Conservation (phyloP, 2,329 filamentous ascomycete species). For the Diaporthe caulivora region DNA sequence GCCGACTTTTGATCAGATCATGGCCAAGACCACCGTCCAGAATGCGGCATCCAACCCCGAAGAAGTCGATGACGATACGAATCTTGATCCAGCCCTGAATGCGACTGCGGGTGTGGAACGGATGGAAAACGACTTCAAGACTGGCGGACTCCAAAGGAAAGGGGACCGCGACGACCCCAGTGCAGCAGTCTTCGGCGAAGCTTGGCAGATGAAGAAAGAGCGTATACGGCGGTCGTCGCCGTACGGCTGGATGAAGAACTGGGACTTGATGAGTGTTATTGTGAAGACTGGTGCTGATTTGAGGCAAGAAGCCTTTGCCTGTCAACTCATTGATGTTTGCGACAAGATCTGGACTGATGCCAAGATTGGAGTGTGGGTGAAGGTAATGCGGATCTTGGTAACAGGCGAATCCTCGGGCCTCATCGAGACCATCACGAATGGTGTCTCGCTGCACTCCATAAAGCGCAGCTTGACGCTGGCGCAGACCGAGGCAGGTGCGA, state of each 20-base stretch:
- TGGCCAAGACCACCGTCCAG: slow-evolving; percentile 75
- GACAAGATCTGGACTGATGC: slow-evolving; percentile 85
- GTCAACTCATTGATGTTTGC: slow-evolving; percentile 85
- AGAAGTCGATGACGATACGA: slow-evolving; percentile 67
- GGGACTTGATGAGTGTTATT: slow-evolving; percentile 88
- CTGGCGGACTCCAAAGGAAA: slow-evolving; percentile 82
- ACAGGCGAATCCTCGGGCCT: slow-evolving; percentile 87
- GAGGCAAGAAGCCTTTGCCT: slow-evolving; percentile 87
- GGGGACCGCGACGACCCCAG: slow-evolving; percentile 88
- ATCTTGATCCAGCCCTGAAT: slow-evolving; percentile 68
- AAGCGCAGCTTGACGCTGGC: slow-evolving; percentile 85
- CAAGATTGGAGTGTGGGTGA: slow-evolving; percentile 84
- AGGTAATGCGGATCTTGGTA: slow-evolving; percentile 87
- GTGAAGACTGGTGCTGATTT: slow-evolving; percentile 88
- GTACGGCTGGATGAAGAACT: slow-evolving; percentile 89
- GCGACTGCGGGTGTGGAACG: slow-evolving; percentile 81
- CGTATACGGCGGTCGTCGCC: slow-evolving; percentile 86
- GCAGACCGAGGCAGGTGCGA: slow-evolving; percentile 78
- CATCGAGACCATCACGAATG: slow-evolving; percentile 90
- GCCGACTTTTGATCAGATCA: slow-evolving; percentile 85
- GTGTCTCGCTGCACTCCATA: slow-evolving; percentile 86
- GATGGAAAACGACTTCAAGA: slow-evolving; percentile 93
- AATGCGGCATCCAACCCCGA: slow-evolving; percentile 59
- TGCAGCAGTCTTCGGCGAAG: slow-evolving; percentile 87
- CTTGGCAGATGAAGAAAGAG: slow-evolving; percentile 87